Percentiles rank a stretch among this genome's conserved stretches.
Evolutionary conservation across 495 filamentous ascomycete genomes (phyloP).

Genomic region (Penicillium alfredii): DNA sequence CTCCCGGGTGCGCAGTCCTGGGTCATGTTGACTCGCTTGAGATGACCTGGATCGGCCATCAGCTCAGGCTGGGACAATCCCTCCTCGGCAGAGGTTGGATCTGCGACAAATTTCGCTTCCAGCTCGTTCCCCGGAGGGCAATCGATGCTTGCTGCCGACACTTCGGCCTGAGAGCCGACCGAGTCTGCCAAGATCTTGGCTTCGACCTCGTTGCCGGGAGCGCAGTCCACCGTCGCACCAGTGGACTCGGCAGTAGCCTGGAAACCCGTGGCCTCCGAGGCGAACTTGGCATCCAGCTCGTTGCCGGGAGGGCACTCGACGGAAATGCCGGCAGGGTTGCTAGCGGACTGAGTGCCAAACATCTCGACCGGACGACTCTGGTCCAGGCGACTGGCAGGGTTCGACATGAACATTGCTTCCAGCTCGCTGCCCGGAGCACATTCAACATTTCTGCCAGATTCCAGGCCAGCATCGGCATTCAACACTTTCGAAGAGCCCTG

Average conservation of each 20-base stretch:
- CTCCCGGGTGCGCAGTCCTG: constrained; percentile 6
- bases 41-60: not conserved
- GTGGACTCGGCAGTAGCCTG: not conserved
- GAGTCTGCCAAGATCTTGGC: constrained; percentile 7
- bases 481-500: not conserved
- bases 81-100: constrained; percentile 2
- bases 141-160: constrained; percentile 1
- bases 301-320: constrained; percentile 10
- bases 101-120: constrained; percentile 5
- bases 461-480: constrained; percentile 1
- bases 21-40: constrained; percentile 2
- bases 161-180: not conserved
- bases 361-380: not conserved
- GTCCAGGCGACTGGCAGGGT: constrained; percentile 2
- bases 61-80: constrained; percentile 1
- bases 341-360: not conserved
- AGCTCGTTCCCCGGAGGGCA: constrained; percentile 11
- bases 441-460: constrained; percentile 2
- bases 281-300: constrained; percentile 2
- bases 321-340: not conserved
- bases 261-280: not conserved
- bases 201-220: constrained; percentile 11
- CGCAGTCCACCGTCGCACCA: constrained; percentile 4
- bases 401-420: constrained; percentile 12
- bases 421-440: constrained; percentile 15